A percentile compares a stretch with the other conserved stretches of the same genome.
Evolutionary conservation across 1,139 yeast genomes (phyloP).

Genomic region (Meyerozyma guilliermondii): DNA sequence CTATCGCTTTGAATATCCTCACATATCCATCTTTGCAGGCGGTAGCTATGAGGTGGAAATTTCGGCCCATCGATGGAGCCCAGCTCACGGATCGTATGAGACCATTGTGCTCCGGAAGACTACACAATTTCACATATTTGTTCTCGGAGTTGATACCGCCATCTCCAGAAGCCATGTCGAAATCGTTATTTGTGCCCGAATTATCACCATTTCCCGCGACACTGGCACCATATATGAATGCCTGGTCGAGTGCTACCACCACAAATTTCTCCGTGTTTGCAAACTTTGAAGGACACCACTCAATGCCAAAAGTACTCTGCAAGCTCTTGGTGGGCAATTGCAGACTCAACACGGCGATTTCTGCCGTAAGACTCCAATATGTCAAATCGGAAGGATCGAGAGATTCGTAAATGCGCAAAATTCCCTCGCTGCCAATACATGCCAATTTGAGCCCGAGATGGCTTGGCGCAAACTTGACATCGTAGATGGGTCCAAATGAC

Average conservation of each 20-base stretch:
- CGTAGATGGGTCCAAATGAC: slow-evolving; percentile 84
- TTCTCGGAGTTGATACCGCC: slow-evolving; percentile 12
- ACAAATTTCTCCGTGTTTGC: slow-evolving; percentile 69
- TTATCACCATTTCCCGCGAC: slow-evolving; percentile 26
- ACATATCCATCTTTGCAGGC: slow-evolving; percentile 94
- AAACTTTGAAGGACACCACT: slow-evolving; percentile 93
- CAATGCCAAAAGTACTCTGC: slow-evolving; percentile 80
- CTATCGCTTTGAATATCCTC: slow-evolving; percentile 72
- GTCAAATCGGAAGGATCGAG: slow-evolving; percentile 81
- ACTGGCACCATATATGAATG: slow-evolving; percentile 64
- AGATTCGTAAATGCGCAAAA: slow-evolving; percentile 80
- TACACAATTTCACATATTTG: slow-evolving; percentile 32
- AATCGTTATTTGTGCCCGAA: slow-evolving; percentile 14
- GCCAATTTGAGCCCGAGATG: slow-evolving; percentile 82
- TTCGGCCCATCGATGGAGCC: slow-evolving; percentile 97
- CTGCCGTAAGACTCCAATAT: slow-evolving; percentile 76
- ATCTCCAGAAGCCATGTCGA: slow-evolving; percentile 7
- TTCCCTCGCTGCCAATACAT: slow-evolving; percentile 87
- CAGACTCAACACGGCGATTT: slow-evolving; percentile 58
- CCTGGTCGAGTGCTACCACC: slow-evolving; percentile 85
- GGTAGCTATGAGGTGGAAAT: slow-evolving; percentile 84
- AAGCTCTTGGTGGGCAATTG: slow-evolving; percentile 68
- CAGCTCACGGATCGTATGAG: slow-evolving; percentile 86
- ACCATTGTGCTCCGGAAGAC: slow-evolving; percentile 74
- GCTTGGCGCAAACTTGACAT: slow-evolving; percentile 83